Conservation (phyloP, 305 asterid genomes). For the Fraxinus velutina region DNA sequence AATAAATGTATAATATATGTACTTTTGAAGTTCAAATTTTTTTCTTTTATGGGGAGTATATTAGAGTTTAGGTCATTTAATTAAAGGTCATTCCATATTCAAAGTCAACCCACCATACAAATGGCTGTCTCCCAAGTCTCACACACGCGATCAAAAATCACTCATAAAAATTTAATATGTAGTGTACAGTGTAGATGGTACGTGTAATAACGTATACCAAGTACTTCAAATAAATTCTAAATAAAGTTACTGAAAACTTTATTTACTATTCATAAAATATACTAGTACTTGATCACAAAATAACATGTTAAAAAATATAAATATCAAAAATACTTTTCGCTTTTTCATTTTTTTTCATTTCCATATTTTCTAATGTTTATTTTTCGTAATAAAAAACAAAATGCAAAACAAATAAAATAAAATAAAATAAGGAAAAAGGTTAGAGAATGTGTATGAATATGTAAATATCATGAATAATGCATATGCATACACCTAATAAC, state of each 20-base stretch:
- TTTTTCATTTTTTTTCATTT: too few species aligned
- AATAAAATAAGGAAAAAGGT: too few species aligned
- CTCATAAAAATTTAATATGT: too few species aligned
- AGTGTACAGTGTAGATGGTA: neutral
- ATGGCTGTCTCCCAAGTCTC: neutral
- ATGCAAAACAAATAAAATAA: too few species aligned
- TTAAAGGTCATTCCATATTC: neutral
- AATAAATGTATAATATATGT: neutral
- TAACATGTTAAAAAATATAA: neutral
- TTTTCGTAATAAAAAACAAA: neutral
- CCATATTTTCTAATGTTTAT: neutral
- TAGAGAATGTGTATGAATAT: too few species aligned
- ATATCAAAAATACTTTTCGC: neutral
- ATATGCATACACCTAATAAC: too few species aligned
- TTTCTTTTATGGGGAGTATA: neutral
- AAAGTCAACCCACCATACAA: neutral
- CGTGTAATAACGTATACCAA: neutral
- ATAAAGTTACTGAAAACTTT: neutral
- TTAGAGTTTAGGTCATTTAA: neutral
- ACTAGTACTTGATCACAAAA: neutral
- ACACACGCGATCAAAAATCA: neutral
- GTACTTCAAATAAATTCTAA: neutral
- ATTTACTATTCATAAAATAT: neutral
- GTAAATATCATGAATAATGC: too few species aligned
- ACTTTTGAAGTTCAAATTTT: neutral